Evolutionary conservation across 1,284 basidiomycete genomes (phyloP).

Genomic region (Schizophyllum amplum): DNA sequence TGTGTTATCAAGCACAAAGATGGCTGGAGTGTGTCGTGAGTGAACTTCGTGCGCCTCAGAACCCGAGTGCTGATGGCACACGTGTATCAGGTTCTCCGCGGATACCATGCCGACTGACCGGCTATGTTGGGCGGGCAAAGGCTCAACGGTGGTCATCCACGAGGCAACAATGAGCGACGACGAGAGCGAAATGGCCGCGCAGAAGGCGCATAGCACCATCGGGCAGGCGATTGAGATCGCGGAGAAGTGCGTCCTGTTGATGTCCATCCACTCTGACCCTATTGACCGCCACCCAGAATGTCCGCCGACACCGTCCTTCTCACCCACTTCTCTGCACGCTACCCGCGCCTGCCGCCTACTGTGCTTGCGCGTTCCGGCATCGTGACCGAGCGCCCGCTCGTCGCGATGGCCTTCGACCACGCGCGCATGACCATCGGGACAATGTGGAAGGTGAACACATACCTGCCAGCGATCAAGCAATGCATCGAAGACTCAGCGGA

Average conservation of each 20-base stretch:
- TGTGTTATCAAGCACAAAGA: slow-evolving; percentile 57
- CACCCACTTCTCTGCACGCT: slow-evolving; percentile 93
- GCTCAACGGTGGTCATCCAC: slow-evolving; percentile 83
- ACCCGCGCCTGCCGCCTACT: slow-evolving; percentile 74
- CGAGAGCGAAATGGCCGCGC: slow-evolving; percentile 60
- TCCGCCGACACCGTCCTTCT: slow-evolving; percentile 75
- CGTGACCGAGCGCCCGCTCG: slow-evolving; percentile 23
- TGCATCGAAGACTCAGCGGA: slow-evolving; percentile 53
- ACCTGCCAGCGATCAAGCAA: slow-evolving; percentile 64
- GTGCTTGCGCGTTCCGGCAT: background rate
- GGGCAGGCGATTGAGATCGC: slow-evolving; percentile 82
- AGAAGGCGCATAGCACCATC: slow-evolving; percentile 86
- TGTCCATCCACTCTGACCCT: background rate
- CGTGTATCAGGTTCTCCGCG: slow-evolving; percentile 59
- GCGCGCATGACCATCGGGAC: slow-evolving; percentile 64
- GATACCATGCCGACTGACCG: slow-evolving; percentile 78
- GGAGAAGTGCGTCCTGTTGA: slow-evolving; percentile 35
- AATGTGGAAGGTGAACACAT: slow-evolving; percentile 76
- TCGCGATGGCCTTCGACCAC: slow-evolving; percentile 81
- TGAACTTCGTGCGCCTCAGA: slow-evolving; percentile 5
- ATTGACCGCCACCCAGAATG: slow-evolving; percentile 48
- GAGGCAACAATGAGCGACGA: slow-evolving; percentile 88
- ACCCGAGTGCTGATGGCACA: no score
- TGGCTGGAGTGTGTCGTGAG: slow-evolving; percentile 80
- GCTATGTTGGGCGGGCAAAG: slow-evolving; percentile 59